A percentile compares a stretch with the other conserved stretches of the same genome.
Conservation (phyloP, 139 green algal species). For the Eudorina sp. region DNA sequence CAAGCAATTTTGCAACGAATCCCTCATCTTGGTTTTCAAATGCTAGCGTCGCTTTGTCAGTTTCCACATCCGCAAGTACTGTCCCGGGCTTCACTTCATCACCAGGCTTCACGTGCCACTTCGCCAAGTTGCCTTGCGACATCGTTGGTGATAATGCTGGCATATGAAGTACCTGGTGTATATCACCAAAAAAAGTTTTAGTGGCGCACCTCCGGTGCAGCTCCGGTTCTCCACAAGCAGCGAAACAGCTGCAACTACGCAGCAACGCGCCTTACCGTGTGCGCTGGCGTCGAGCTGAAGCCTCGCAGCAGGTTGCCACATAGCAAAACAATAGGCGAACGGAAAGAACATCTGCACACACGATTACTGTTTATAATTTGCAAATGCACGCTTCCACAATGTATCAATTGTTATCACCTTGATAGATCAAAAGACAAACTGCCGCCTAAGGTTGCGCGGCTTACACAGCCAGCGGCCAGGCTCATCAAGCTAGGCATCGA, state of each 20-base stretch:
- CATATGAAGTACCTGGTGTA: conserved; percentile 77
- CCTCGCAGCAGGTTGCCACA: neutral
- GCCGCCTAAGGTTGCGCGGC: too few species aligned
- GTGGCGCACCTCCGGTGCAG: neutral
- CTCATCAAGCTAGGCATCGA: too few species aligned
- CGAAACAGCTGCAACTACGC: neutral
- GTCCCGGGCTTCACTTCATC: conserved; percentile 68
- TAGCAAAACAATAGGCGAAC: too few species aligned
- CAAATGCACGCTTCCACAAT: too few species aligned
- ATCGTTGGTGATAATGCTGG: conserved; percentile 94
- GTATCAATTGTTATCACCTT: too few species aligned
- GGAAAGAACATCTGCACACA: too few species aligned
- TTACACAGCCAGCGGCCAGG: too few species aligned
- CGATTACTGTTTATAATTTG: too few species aligned
- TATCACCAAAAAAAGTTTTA: neutral
- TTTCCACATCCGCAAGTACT: conserved; percentile 94
- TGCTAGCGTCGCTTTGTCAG: conserved; percentile 90
- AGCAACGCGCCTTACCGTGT: neutral
- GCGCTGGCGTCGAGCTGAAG: neutral
- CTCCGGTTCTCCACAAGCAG: neutral
- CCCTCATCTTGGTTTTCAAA: conserved; percentile 86
- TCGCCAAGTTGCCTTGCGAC: conserved; percentile 81
- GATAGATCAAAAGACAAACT: too few species aligned
- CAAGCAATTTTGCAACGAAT: conserved; percentile 77
- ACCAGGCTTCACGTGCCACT: conserved; percentile 76